Evolutionary conservation across 768 basidiomycete species (phyloP), one percentile per base, ranked within the genome.

Genomic region (Rhodotorula graminis): DNA sequence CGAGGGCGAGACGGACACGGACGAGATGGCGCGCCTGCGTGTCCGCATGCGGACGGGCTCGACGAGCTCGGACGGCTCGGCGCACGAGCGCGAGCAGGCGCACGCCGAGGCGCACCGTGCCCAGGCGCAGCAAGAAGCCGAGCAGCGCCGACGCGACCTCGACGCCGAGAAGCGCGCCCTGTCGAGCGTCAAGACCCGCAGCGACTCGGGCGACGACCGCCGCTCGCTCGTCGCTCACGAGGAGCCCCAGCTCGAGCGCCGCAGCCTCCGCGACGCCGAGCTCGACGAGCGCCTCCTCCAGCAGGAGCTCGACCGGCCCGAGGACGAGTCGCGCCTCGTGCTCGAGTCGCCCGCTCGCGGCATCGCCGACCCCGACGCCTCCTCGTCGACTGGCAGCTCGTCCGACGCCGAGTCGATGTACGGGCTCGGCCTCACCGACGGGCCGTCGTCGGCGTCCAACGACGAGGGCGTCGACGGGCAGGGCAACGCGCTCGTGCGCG

Each of bases 31-130:
- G 11, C 42, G 52, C 2, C 42, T 64, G 1, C 40, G 63, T 3
- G 15, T 15, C 9, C 11, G n/a, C 19, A 64, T 52, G 40, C 52
- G 63, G 18, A 64, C 63, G 27, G 63, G 63, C 40, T 64, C 63
- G 53, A 44, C 40, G 1, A 55, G 53, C 63, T 55, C 52, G 27
- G 52, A 25, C 2, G 63, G 63, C 4, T 52, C 40, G 3, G 27
- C 37, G 19, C 40, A 16, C 49, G 49, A 21, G 14, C 37, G 33
- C 19, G 37, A 64, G 15, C 50, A 64, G 8, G 62, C 33, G 0
- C 10, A 18, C 14, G 14, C 15, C 16, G 49, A 52, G 37, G 62
- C 49, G 6, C 47, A 31, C 25, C 52, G 18, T 4, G 63, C 21
- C 2, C 40, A 56, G 27, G 49, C 49, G 27, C 31, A 27, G 50